Base-by-base conservation (phyloP, 164 flowering plant genomes). In the Platanus orientalis region DNA sequence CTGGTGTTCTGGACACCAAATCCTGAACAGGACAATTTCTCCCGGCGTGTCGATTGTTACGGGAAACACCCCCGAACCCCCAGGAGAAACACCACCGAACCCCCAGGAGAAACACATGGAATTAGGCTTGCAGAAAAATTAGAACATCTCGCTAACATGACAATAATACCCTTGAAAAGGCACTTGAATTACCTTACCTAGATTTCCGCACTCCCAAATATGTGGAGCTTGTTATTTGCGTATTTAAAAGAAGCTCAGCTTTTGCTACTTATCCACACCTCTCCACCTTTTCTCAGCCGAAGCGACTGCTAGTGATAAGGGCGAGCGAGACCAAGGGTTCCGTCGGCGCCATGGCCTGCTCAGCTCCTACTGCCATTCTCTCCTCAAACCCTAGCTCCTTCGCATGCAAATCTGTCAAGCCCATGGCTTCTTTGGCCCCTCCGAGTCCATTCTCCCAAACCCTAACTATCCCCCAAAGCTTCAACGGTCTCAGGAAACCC, bases 321-420 rank as follows among this genome's bases (percentile, higher is more conserved):
- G 66, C 21, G 61, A 40, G 68, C 12, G 67, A 51, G 59, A 10
- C 5, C 42, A 54, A 40, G n/a, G 17, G 16, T 32, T 13, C 20
- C 26, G 26, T 44, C 16, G 34, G 20, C 10, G 55, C 69, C 13
- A 61, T 80, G 88, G 89, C 87, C 14, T 84, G 82, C 73, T 63
- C 82, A 6, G 74, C 85, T 44, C 14, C 84, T n/a, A 60, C 68
- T 2, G 59, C 79, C 29, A 60, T 80, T 40, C 21, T 81, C 51
- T 74, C 79, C 26, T 70, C 80, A 39, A 81, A 67, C 76, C 71
- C 81, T 27, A 57, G 27, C 10, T 36, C 71, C 34, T 48, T 66
- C 54, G 49, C 71, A 24, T 6, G 67, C 77, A 78, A 72, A 55
- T 65, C 76, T 54, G 28, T 58, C 13, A 45, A 48, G 13, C 65